Conservation (phyloP, 192 early-diverging fungal genomes). For the Tieghemiomyces parasiticus region DNA sequence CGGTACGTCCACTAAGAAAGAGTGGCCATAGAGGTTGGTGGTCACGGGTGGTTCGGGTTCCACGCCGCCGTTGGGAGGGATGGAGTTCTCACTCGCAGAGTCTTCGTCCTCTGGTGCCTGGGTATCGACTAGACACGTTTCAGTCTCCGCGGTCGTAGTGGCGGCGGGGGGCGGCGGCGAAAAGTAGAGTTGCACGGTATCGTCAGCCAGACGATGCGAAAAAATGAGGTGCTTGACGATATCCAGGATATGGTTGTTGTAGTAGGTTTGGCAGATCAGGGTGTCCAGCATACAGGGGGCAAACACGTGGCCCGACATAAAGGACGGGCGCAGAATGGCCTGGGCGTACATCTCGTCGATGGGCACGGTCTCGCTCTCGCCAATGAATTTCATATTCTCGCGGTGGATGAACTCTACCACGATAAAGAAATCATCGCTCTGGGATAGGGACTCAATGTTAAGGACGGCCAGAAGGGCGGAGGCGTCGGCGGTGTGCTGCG, state of each 20-base stretch:
- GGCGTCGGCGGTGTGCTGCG: slow-evolving; percentile 40
- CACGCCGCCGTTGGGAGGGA: neutral
- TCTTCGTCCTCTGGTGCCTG: neutral
- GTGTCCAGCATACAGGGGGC: slow-evolving; percentile 54
- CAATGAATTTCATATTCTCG: slow-evolving; percentile 66
- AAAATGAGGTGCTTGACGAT: slow-evolving; percentile 42
- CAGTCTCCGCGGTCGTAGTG: neutral
- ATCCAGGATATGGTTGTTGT: slow-evolving; percentile 41
- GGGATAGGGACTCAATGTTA: slow-evolving; percentile 44
- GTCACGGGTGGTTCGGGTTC: slow-evolving; percentile 10
- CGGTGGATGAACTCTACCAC: slow-evolving; percentile 55
- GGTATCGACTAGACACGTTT: slow-evolving; percentile 2
- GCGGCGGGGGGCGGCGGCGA: neutral
- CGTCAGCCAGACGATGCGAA: slow-evolving; percentile 25
- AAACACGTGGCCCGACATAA: slow-evolving; percentile 58
- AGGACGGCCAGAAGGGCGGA: slow-evolving; percentile 43
- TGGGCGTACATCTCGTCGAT: slow-evolving; percentile 42
- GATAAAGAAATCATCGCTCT: slow-evolving; percentile 36
- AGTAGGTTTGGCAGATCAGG: slow-evolving; percentile 54
- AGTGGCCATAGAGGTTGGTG: slow-evolving; percentile 23
- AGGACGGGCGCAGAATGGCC: slow-evolving; percentile 45
- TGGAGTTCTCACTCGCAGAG: slow-evolving; percentile 13
- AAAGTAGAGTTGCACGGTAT: slow-evolving; percentile 24
- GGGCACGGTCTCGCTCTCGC: slow-evolving; percentile 37
- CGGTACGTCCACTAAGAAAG: slow-evolving; percentile 32